Evolutionary conservation across 202 grass and related monocot genomes (phyloP).

Genomic region (Eragrostis tef): DNA sequence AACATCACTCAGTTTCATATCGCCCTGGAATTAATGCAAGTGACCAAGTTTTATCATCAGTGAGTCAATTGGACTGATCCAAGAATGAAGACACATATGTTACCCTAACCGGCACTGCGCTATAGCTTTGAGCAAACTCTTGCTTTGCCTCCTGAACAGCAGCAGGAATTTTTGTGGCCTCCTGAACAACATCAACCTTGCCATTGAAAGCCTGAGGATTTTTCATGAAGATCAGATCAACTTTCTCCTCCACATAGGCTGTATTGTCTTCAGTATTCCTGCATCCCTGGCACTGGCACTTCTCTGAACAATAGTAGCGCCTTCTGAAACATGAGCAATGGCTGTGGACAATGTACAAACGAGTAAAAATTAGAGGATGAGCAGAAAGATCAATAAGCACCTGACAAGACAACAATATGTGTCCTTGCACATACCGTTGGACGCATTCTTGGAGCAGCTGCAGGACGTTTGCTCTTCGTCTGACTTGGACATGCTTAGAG

Average conservation of each 20-base stretch:
- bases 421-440: background rate
- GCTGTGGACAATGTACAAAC: background rate
- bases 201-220: background rate
- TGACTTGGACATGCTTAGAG: slow-evolving; percentile 4
- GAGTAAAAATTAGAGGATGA: background rate
- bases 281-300: slow-evolving; percentile 1
- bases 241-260: background rate
- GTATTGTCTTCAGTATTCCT: background rate
- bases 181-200: slow-evolving; percentile 1
- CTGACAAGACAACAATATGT: background rate
- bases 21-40: background rate
- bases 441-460: background rate
- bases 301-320: background rate
- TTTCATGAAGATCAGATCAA: background rate
- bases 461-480: background rate
- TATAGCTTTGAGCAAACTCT: background rate
- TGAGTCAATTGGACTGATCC: background rate
- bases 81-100: background rate
- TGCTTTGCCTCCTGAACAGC: background rate
- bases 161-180: background rate
- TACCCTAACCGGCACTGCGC: background rate
- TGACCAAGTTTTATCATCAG: background rate
- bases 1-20: background rate
- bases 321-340: background rate
- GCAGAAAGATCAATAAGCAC: background rate